Percentiles rank a stretch among this genome's conserved stretches.
Conservation (phyloP, 306 rosid genomes). For the Cyclanthera cordifolia region DNA sequence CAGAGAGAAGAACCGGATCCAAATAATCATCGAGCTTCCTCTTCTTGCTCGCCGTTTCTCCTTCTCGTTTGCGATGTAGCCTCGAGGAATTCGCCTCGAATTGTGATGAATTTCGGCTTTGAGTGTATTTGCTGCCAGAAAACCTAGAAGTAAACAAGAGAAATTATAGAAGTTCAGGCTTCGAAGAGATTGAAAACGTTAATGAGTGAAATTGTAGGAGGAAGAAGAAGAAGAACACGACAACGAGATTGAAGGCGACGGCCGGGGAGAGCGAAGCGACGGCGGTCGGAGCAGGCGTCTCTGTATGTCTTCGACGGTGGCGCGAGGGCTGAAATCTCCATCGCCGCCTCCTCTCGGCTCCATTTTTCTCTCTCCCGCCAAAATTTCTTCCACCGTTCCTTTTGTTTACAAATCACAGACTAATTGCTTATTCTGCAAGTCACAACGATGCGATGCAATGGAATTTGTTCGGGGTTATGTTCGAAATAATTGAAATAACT, state of each 20-base stretch:
- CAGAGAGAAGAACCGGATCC: conserved; percentile 25
- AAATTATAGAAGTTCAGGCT: background rate
- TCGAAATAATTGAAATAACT: too few relatives aligned
- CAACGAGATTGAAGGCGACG: background rate
- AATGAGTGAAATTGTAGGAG: background rate
- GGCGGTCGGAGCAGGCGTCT: conserved; percentile 23
- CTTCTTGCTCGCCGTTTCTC: background rate
- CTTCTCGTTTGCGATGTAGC: background rate
- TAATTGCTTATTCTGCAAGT: background rate
- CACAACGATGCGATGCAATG: background rate
- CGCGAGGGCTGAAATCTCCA: conserved; percentile 11
- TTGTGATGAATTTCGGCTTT: background rate
- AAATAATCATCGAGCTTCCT: conserved; percentile 22
- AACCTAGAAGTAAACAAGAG: background rate
- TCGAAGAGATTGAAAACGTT: background rate
- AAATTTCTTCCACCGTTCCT: background rate
- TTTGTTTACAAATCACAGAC: background rate
- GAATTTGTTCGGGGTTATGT: too few relatives aligned
- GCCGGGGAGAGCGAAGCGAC: conserved; percentile 2
- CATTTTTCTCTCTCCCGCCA: conserved; percentile 14
- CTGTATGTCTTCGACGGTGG: conserved; percentile 25
- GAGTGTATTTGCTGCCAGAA: background rate
- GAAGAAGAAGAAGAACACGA: background rate
- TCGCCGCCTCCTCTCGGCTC: conserved; percentile 10
- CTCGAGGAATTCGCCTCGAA: background rate